Evolutionary conservation across 208 protist genomes (phyloP).

Genomic region (Wallacemonas collosoma): DNA sequence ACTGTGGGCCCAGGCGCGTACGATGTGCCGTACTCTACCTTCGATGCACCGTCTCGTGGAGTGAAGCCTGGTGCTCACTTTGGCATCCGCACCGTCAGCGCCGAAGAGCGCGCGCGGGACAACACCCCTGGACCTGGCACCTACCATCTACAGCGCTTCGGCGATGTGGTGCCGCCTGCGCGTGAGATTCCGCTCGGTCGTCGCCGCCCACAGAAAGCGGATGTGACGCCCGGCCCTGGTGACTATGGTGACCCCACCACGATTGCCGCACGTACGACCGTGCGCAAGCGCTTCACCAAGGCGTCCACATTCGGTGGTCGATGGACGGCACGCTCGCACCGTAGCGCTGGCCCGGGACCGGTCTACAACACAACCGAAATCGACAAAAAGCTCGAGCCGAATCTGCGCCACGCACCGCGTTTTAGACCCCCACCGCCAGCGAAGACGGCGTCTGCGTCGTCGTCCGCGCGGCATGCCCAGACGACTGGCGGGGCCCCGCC

Average conservation of each 20-base stretch:
- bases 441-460: constrained; percentile 1
- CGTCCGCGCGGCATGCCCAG: constrained; percentile 7
- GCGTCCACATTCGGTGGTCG: constrained; percentile 66
- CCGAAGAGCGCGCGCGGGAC: constrained; percentile 29
- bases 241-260: constrained; percentile 80
- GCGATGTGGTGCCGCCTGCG: constrained; percentile 24
- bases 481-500: constrained; percentile 5
- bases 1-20: constrained; percentile 55
- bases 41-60: constrained; percentile 33
- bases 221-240: constrained; percentile 51
- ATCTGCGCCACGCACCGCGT: constrained; percentile 50
- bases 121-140: constrained; percentile 47
- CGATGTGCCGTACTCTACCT: constrained; percentile 39
- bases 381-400: constrained; percentile 46
- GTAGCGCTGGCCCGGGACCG: constrained; percentile 54
- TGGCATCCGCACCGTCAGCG: constrained; percentile 45
- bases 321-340: constrained; percentile 27
- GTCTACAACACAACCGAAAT: constrained; percentile 57
- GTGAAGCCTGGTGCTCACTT: constrained; percentile 52
- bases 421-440: constrained; percentile 33
- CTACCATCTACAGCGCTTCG: constrained; percentile 46
- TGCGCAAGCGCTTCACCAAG: constrained; percentile 35
- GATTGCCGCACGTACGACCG: constrained; percentile 49
- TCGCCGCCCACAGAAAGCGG: constrained; percentile 8
- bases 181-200: constrained; percentile 14